Conservation (phyloP, 83 land plant species). For the Picea abies region DNA sequence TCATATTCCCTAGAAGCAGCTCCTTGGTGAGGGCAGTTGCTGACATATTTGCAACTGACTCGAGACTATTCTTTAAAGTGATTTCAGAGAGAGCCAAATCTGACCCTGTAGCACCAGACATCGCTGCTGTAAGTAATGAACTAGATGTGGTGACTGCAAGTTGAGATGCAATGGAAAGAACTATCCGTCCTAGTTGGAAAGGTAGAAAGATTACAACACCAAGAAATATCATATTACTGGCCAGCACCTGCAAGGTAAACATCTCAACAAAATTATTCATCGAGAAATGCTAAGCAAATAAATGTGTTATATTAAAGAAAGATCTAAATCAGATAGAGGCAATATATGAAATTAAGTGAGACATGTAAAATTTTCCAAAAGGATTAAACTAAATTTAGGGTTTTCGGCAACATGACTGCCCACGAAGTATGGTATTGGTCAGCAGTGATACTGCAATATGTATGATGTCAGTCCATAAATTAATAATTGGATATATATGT, state of each 20-base stretch:
- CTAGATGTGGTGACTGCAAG: conserved; percentile 49
- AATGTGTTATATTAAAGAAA: conserved; percentile 2
- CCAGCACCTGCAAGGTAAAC: conserved; percentile 74
- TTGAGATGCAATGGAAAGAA: conserved; percentile 69
- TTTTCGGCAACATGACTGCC: too few relatives aligned
- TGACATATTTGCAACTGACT: conserved; percentile 42
- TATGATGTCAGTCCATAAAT: too few relatives aligned
- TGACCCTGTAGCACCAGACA: conserved; percentile 25
- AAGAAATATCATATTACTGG: conserved; percentile 98
- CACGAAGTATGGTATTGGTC: too few relatives aligned
- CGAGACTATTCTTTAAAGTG: conserved; percentile 43
- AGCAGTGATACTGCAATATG: too few relatives aligned
- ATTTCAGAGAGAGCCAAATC: conserved; percentile 43
- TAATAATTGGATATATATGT: too few relatives aligned
- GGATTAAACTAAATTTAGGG: too few relatives aligned
- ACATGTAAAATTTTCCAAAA: background rate
- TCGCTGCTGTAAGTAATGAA: conserved; percentile 41
- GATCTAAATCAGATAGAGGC: too few relatives aligned
- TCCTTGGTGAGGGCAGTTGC: conserved; percentile 32
- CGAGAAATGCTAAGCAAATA: background rate
- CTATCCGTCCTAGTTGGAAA: conserved; percentile 85
- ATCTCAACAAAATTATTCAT: background rate
- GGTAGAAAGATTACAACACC: conserved; percentile 88
- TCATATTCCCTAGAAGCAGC: conserved; percentile 28
- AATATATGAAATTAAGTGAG: background rate